Base-by-base conservation (phyloP, 225 moss, liverwort and hornwort species). In the Straminergon stramineum region DNA sequence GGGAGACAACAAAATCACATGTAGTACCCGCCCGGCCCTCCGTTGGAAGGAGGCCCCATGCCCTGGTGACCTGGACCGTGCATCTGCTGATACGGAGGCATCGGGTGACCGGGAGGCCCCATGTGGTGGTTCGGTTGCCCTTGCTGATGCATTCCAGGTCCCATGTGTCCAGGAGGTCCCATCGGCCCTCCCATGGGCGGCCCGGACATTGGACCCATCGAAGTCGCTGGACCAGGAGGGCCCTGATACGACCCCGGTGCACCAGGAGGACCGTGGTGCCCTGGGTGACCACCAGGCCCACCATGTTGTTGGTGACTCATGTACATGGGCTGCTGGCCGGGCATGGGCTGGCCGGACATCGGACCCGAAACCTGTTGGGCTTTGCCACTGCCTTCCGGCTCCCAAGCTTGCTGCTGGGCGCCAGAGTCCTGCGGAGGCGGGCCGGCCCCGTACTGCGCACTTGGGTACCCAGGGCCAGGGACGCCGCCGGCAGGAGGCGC, bases 41-140 rank as follows among this genome's bases (percentile, higher is more conserved):
- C 99, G 82, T 95, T 99, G 64, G 95, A 95, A 67, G 96, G 94
- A 67, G 95, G 92, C 1, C 90, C 90, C 97, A 97, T 94, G 71
- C 96, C 97, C 95, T 97, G 99, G 86, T 95, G 96, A 84, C 96
- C 95, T 45, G 94, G 95, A 89, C 96, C 97, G 84, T 99, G 97
- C 96, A 99, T 96, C 84, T 95, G 97, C 86, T 99, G 99, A 85
- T 95, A 96, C 37, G 91, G 92, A 55, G 92, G 92, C 94, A 97
- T 95, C 17, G 96, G 94, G 55, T 97, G 98, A 30, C 97, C 98
- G 55, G 96, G 98, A 89, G 97, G 98, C 34, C 56, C 97, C 97
- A 93, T 95, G 87, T 97, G 97, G 51, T 93, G 92, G 91, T 87
- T 97, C 79, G 94, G 93, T 22, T 93, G 96, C 81, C 95, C 96